These are phyloP conservation scores for Podaxis sp. DNA, from an alignment of 768 basidiomycete species.

Conservation along the genomic window DNA sequence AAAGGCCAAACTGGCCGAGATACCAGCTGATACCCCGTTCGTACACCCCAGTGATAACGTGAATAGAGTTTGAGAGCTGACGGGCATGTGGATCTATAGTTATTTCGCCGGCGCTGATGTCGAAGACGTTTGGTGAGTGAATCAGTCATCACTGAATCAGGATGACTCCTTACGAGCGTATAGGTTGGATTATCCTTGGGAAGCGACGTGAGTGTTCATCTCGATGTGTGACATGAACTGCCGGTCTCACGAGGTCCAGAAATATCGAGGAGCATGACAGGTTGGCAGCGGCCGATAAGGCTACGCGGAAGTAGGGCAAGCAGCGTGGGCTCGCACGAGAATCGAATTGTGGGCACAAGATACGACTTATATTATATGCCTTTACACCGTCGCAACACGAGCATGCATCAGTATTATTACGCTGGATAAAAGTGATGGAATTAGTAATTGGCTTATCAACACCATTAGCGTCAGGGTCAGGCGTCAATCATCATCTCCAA, in stretches of 20 bases:
- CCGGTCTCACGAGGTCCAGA: conserved; percentile 31
- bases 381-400: background rate
- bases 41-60: conserved; percentile 19
- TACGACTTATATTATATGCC: background rate
- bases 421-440: background rate
- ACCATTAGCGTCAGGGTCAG: background rate
- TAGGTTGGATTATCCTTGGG: conserved; percentile 87
- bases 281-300: conserved; percentile 46
- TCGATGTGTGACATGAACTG: background rate
- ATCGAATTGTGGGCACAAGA: background rate
- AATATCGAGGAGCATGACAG: conserved; percentile 77
- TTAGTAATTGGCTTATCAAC: too few species aligned
- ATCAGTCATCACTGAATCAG: conserved; percentile 3
- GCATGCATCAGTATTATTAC: background rate
- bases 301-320: background rate
- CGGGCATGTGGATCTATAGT: conserved; percentile 25
- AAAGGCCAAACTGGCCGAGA: conserved; percentile 76
- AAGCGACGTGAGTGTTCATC: conserved; percentile 52
- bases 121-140: conserved; percentile 64
- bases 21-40: conserved; percentile 68
- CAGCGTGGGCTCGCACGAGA: background rate
- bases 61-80: conserved; percentile 3
- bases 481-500: background rate
- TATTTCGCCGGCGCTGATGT: conserved; percentile 86
- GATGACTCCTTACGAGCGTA: background rate